Evolutionary conservation across 345 rosid species (phyloP), one percentile per base, ranked within the genome.

Genomic region (Eucalyptus cloeziana): DNA sequence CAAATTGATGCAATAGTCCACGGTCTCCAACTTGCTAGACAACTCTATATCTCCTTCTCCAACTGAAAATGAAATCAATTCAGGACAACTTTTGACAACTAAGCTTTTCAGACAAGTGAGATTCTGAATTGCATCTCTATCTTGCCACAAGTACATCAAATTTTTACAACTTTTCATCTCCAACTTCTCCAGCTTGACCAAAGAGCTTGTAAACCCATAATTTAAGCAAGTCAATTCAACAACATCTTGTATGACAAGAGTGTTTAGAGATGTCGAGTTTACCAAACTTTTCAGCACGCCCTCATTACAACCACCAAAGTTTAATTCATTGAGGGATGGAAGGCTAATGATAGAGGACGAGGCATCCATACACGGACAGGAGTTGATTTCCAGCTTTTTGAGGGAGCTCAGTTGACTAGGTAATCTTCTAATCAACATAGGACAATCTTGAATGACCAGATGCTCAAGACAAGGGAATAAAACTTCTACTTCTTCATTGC

Each of bases 361-460:
- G 31, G 0, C 67, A 60, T 60, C 67, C 67, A 27, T 27, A 60
- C 0, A 0, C 0, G 4, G 67, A 60, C 67, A 60, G 0, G 14
- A 11, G 0, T 0, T 10, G 2, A 60, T 60, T 60, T 60, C 14
- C 0, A 60, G 7, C 67, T 27, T 25, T 60, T 11, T 60, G 15
- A 60, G 67, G 67, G 67, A 60, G n/a, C 67, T 25, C 1, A 60
- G 2, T 60, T 12, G 67, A 11, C 31, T 60, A 60, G 67, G 67
- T 0, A 60, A 60, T 27, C 67, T 60, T 60, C 67, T 4, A 12
- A 60, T 25, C 31, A 60, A 60, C 7, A 27, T 25, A 25, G 67
- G 67, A 0, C 67, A 60, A 25, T 27, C 2, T 0, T 0, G 31
- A 60, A 60, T 5, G n/a, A 5, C 15, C 3, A 60, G 0, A 11